Base-by-base conservation (phyloP, 1,284 basidiomycete species). In the Ceratobasidium sp. region DNA sequence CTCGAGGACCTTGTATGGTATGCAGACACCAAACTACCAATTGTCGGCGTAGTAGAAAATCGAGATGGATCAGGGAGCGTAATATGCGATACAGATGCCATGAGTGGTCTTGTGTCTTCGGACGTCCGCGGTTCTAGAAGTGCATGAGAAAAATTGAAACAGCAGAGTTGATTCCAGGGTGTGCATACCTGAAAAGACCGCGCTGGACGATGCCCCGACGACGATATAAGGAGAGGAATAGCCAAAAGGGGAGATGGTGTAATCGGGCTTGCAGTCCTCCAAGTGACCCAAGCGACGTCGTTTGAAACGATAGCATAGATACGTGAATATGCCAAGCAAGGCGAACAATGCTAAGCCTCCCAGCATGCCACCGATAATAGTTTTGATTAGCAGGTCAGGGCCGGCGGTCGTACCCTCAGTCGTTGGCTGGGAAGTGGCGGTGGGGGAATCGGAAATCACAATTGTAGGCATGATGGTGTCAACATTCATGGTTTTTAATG, bases 21-120 rank as follows among this genome's bases (percentile, higher is more conserved):
- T 11, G 19, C 56, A 8, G 31, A 58, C 8, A 11, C 56, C 6
- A n/a, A 29, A 31, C 56, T 58, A 16, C 56, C 56, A 19, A 58
- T 58, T 37, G 56, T 37, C 37, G 56, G 31, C 11, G 41, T 27
- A 19, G 29, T 43, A 22, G 58, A 61, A 13, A 13, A 27, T 3
- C 58, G 39, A 61, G 22, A 6, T 9, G 58, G 14, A 1, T 37
- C 16, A 9, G 31, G 56, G 34, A 37, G 56, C 31, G 31, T 37
- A 22, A 58, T 31, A 27, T 22, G 16, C 9, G 56, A 37, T 1
- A 27, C 14, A 14, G 56, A 58, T 37, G 56, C n/a, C 16, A 58
- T 58, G 34, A 58, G 56, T 6, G 56, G 56, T n/a, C 24, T 29
- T 14, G 27, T 58, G 56, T 58, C 56, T 5, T 58, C 56, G 37